These are phyloP conservation scores for Bocquillonia castaneifolia DNA, from an alignment of 441 rosid species.

Conservation along the genomic window DNA sequence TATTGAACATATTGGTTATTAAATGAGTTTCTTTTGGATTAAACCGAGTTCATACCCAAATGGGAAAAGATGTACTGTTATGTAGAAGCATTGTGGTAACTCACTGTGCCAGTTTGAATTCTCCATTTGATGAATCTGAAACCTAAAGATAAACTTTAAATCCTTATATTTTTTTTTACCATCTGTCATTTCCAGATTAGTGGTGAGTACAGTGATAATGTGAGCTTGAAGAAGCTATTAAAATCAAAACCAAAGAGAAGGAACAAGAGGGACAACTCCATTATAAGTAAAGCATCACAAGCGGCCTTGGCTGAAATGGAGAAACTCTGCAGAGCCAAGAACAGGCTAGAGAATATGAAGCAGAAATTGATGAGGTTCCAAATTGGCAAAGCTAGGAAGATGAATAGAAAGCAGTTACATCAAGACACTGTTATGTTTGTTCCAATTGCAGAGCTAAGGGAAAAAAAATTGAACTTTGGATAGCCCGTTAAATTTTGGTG, in stretches of 20 bases:
- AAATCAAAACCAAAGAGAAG: constrained; percentile 36
- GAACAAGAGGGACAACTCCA: constrained; percentile 29
- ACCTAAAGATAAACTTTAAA: too few relatives aligned
- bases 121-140: neutral
- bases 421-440: constrained; percentile 54
- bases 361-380: constrained; percentile 42
- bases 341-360: constrained; percentile 48
- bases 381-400: constrained; percentile 40
- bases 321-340: constrained; percentile 52
- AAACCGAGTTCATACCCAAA: neutral
- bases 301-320: constrained; percentile 60
- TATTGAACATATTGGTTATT: neutral
- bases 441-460: constrained; percentile 69
- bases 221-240: constrained; percentile 54
- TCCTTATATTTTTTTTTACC: neutral
- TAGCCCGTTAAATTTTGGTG: neutral
- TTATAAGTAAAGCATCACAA: constrained; percentile 20
- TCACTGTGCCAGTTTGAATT: neutral
- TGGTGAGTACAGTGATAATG: constrained; percentile 43
- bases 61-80: neutral
- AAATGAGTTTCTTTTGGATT: neutral
- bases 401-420: constrained; percentile 25
- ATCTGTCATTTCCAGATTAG: constrained; percentile 33
- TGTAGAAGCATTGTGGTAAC: neutral
- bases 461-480: constrained; percentile 34